Evolutionary conservation across 257 asterid species (phyloP).

Genomic region (Solanum arcanum): DNA sequence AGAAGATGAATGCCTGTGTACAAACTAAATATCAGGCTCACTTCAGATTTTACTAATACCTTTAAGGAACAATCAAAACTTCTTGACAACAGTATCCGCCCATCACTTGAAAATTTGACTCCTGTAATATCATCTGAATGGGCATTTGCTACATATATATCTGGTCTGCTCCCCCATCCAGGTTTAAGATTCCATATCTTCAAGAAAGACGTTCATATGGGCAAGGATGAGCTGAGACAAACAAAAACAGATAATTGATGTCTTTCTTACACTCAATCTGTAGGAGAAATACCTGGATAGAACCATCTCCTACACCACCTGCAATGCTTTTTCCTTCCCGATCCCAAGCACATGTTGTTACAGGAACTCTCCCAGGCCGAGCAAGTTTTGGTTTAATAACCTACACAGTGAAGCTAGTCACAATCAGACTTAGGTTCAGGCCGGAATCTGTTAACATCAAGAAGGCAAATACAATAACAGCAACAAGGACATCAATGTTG

Average conservation of each 20-base stretch:
- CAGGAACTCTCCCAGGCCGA: constrained; percentile 89
- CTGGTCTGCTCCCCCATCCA: constrained; percentile 99
- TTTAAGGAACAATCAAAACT: constrained; percentile 87
- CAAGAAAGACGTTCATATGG: not conserved
- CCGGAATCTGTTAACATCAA: not conserved
- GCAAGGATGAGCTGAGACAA: not conserved
- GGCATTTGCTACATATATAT: constrained; percentile 32
- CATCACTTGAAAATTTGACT: constrained; percentile 81
- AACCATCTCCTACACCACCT: constrained; percentile 93
- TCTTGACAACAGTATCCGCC: constrained; percentile 66
- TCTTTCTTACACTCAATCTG: not conserved
- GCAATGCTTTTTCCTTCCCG: constrained; percentile 81
- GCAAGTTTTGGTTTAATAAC: constrained; percentile 87
- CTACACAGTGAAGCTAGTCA: constrained; percentile 26
- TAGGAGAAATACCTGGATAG: constrained; percentile 57
- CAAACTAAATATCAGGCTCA: not conserved
- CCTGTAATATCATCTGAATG: constrained; percentile 87
- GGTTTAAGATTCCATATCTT: constrained; percentile 93
- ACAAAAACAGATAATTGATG: not conserved
- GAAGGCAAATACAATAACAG: not conserved
- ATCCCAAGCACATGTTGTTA: constrained; percentile 90
- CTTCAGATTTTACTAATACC: constrained; percentile 25
- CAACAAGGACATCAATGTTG: not conserved
- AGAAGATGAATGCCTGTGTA: not conserved
- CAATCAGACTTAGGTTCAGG: constrained; percentile 6